Evolutionary conservation across 371 early-diverging fungal genomes (phyloP).

Genomic region (Fennellomyces sp.): DNA sequence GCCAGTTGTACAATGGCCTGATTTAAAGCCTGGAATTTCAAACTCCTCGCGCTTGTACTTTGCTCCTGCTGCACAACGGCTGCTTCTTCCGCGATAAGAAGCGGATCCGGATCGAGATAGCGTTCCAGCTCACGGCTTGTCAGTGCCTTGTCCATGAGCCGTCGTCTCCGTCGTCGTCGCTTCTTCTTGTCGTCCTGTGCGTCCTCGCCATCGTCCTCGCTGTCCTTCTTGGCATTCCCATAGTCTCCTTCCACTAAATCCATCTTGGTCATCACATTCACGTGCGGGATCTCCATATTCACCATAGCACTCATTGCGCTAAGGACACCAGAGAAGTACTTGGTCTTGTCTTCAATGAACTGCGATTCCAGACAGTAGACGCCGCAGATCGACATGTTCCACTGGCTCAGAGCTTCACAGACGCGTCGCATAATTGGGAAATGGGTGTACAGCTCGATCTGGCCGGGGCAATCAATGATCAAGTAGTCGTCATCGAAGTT

Average conservation of each 20-base stretch:
- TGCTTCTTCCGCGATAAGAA: conserved; percentile 81
- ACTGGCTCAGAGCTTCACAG: conserved; percentile 69
- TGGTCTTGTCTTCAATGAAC: conserved; percentile 92
- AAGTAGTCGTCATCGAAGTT: conserved; percentile 94
- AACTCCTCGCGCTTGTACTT: conserved; percentile 46
- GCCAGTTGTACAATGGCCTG: conserved; percentile 87
- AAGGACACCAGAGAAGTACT: conserved; percentile 95
- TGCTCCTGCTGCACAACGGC: conserved; percentile 43
- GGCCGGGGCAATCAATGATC: conserved; percentile 99
- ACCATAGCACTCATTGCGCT: conserved; percentile 95
- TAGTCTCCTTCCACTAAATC: conserved; percentile 78
- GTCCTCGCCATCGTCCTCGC: conserved; percentile 23
- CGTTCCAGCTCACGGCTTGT: conserved; percentile 54
- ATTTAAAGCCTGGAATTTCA: conserved; percentile 85
- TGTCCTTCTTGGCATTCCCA: conserved; percentile 36
- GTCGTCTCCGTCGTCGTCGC: conserved; percentile 33
- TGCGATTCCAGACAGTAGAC: conserved; percentile 95
- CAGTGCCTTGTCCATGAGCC: conserved; percentile 40
- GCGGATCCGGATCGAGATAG: conserved; percentile 89
- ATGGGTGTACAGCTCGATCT: conserved; percentile 99
- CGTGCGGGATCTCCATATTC: conserved; percentile 93
- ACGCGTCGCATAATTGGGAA: conserved; percentile 90
- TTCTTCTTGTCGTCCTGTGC: conserved; percentile 34
- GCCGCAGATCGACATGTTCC: conserved; percentile 81
- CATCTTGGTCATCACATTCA: conserved; percentile 98